Evolutionary conservation across 495 filamentous ascomycete species (phyloP).

Genomic region (Penicillium pancosmium): DNA sequence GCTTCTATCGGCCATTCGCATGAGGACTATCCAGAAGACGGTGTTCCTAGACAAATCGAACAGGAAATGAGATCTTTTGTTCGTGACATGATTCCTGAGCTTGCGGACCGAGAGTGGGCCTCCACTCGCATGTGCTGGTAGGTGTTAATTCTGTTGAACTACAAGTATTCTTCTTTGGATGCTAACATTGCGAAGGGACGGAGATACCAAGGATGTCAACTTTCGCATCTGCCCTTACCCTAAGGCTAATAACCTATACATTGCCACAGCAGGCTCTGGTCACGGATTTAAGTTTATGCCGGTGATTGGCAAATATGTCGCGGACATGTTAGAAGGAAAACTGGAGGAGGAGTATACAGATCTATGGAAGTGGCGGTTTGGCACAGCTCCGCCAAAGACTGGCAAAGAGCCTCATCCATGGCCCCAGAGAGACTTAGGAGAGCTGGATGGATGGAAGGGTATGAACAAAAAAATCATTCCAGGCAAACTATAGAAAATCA

Average conservation of each 20-base stretch:
- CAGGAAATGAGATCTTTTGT: background rate
- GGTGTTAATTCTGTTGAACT: background rate
- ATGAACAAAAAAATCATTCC: background rate
- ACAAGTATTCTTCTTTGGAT: too few relatives aligned
- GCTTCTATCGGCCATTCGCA: background rate
- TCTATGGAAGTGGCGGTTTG: conserved; percentile 5
- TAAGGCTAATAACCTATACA: background rate
- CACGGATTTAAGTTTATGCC: conserved; percentile 47
- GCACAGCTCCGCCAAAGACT: background rate
- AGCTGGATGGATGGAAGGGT: background rate
- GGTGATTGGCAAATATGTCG: conserved; percentile 40
- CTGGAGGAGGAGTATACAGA: background rate
- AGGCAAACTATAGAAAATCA: background rate
- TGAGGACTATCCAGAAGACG: background rate
- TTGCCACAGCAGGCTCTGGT: conserved; percentile 44
- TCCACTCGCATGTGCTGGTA: conserved; percentile 7
- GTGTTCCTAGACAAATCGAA: conserved; percentile 1
- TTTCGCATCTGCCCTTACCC: conserved; percentile 7
- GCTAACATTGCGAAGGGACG: background rate
- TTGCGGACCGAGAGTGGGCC: background rate
- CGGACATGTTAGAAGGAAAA: conserved; percentile 38
- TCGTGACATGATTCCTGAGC: conserved; percentile 2
- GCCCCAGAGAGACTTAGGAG: background rate
- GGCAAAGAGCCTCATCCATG: background rate
- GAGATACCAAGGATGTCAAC: conserved; percentile 2